Base-by-base conservation (phyloP, 2,329 filamentous ascomycete species). In the Aspergillus fijiensis region DNA sequence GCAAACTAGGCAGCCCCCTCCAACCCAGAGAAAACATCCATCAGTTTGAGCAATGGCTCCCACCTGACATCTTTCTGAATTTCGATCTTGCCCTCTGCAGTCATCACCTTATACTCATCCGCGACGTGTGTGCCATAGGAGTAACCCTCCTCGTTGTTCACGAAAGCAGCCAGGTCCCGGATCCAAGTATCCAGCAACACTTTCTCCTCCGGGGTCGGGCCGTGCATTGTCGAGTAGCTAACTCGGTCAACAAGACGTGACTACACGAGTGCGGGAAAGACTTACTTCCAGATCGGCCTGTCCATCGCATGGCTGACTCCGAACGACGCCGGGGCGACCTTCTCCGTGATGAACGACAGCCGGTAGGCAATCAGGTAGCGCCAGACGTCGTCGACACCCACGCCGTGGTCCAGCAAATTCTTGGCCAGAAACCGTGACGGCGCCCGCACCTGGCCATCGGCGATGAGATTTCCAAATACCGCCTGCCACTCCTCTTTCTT, bases 231-330 rank as follows among this genome's bases (percentile, higher is more conserved):
- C 0, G 75, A 72, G 60, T 76, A 80, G 55, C 78, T 61, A 19
- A 4, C 7, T 9, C 3, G 21, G 49, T 59, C n/a, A 59, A 47
- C 11, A 7, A 25, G 9, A 5, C 19, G 16, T 10, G 1, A 19
- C 33, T n/a, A 4, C 9, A 29, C 9, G 6, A 14, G 4, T 6
- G n/a, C 19, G 67, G 55, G 51, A 2, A 23, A 39, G 1, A 69
- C 74, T 69, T 57, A 79, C 76, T 79, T 80, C 77, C 77, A 80
- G 29, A 80, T 72, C 0, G 77, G 76, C 50, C 72, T 74, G 42
- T 80, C 77, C 77, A 78, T 79, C 4, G 75, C 74, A 62, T 80
- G 77, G 4, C 65, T 63, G 6, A 69, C 67, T 2, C 67, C 66
- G 49, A 65, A 69, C 4, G 65, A 62, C 0, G 70, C 67, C 0